These are phyloP conservation scores for Cercophora scortea DNA, from an alignment of 495 filamentous ascomycete genomes.

Conservation along the genomic window DNA sequence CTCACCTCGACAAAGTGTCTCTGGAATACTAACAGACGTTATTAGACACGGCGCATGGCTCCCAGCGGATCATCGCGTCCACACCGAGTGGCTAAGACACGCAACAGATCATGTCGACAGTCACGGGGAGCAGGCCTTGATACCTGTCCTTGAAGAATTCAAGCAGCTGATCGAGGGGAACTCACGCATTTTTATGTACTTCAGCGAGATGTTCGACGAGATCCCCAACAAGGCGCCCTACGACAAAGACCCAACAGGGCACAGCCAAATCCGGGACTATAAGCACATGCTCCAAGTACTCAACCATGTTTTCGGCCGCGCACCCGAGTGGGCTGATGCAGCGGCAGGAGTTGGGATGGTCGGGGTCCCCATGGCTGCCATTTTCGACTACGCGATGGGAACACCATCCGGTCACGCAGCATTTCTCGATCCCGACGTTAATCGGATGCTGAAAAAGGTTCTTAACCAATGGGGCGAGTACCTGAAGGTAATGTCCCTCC, in stretches of 20 bases:
- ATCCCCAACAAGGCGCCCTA: slow-evolving; percentile 53
- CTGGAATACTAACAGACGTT: neutral
- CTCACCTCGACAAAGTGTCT: neutral
- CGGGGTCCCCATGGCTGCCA: slow-evolving; percentile 58
- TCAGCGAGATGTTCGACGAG: slow-evolving; percentile 58
- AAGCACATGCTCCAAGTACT: slow-evolving; percentile 56
- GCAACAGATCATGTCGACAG: slow-evolving; percentile 38
- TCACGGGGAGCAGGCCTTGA: slow-evolving; percentile 31
- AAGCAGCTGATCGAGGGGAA: slow-evolving; percentile 40
- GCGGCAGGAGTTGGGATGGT: slow-evolving; percentile 51
- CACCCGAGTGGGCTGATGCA: slow-evolving; percentile 53
- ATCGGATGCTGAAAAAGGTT: slow-evolving; percentile 58
- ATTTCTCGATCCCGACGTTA: slow-evolving; percentile 61
- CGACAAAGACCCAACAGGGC: slow-evolving; percentile 50
- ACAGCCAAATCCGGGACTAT: slow-evolving; percentile 54
- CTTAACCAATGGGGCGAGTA: slow-evolving; percentile 61
- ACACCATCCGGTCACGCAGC: slow-evolving; percentile 58
- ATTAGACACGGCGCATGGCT: slow-evolving; percentile 43
- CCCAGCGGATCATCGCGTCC: slow-evolving; percentile 44
- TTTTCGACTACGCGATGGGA: slow-evolving; percentile 69
- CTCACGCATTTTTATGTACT: slow-evolving; percentile 43
- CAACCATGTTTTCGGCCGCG: slow-evolving; percentile 54
- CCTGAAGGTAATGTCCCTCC: slow-evolving; percentile 27
- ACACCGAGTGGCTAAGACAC: slow-evolving; percentile 40
- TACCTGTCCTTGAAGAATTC: slow-evolving; percentile 40